These are phyloP conservation scores for Aspergillus persii DNA, from an alignment of 2,329 filamentous ascomycete species.

Conservation along the genomic window DNA sequence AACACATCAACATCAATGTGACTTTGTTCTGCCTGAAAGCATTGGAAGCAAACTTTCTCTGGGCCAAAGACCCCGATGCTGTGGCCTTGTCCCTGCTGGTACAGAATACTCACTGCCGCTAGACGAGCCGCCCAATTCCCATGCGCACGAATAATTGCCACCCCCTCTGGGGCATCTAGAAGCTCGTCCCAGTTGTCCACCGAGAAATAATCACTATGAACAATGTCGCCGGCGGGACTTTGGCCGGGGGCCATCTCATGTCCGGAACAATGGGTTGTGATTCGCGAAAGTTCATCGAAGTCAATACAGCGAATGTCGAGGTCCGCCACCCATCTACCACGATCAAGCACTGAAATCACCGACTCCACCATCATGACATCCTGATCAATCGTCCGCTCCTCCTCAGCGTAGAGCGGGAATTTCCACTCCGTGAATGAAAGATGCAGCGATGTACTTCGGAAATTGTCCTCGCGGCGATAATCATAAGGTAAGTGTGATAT, in stretches of 20 bases:
- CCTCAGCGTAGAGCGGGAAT: background rate
- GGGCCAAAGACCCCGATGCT: background rate
- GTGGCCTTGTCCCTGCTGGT: too few species aligned
- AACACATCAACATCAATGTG: too few species aligned
- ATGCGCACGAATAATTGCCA: too few species aligned
- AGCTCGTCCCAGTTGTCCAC: background rate
- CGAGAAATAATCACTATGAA: background rate
- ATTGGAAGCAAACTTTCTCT: background rate
- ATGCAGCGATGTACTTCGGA: background rate
- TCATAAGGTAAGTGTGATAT: background rate
- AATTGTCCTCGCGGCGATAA: background rate
- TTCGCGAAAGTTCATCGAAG: background rate
- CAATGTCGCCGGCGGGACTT: background rate
- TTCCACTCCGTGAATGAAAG: slow-evolving; percentile 2
- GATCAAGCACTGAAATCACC: background rate
- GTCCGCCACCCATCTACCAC: background rate
- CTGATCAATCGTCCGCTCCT: background rate
- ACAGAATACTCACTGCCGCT: too few species aligned
- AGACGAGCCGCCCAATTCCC: too few species aligned
- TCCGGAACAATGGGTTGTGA: background rate
- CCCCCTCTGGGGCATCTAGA: background rate
- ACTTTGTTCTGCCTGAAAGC: background rate
- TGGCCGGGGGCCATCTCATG: too few species aligned
- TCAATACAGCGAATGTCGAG: background rate
- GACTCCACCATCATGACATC: slow-evolving; percentile 2